These are phyloP conservation scores for Alternaria brassicicola DNA, from an alignment of 2,329 filamentous ascomycete species.

Conservation along the genomic window DNA sequence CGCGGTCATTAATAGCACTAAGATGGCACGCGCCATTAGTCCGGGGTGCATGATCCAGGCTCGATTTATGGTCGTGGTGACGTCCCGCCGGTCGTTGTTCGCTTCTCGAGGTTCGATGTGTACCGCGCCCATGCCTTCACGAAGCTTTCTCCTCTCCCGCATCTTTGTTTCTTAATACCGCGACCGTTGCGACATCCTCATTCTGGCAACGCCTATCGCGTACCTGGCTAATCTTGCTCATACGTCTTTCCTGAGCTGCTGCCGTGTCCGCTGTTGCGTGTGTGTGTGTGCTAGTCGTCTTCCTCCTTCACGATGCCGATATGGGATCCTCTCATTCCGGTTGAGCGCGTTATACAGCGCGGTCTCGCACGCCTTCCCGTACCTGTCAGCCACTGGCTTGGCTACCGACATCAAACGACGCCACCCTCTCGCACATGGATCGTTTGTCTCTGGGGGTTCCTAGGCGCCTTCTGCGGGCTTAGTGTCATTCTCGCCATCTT, in stretches of 20 bases:
- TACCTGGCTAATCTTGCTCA: no score
- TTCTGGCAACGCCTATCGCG: not conserved
- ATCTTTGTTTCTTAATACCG: conserved; percentile 2
- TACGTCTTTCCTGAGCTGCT: not conserved
- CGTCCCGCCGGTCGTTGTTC: conserved; percentile 22
- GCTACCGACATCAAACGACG: conserved; percentile 45
- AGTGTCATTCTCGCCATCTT: conserved; percentile 51
- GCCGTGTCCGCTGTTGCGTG: not conserved
- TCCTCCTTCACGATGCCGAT: conserved; percentile 23
- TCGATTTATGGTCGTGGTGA: conserved; percentile 20
- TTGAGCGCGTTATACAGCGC: conserved; percentile 37
- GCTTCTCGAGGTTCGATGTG: conserved; percentile 13
- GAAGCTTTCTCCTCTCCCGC: conserved; percentile 14
- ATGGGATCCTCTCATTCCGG: conserved; percentile 35
- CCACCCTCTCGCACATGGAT: conserved; percentile 36
- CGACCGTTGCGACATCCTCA: not conserved
- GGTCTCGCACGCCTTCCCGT: conserved; percentile 60
- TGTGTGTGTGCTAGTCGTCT: not conserved
- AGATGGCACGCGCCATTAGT: conserved; percentile 19
- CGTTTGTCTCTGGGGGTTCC: conserved; percentile 51
- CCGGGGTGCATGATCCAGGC: conserved; percentile 28
- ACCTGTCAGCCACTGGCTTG: conserved; percentile 70
- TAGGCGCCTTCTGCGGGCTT: conserved; percentile 53
- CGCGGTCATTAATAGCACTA: conserved; percentile 2
- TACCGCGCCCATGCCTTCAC: conserved; percentile 18